Percentiles rank a stretch among this genome's conserved stretches.
These are phyloP conservation scores for Neurospora sp. DNA, from an alignment of 2,329 filamentous ascomycete species.

Conservation along the genomic window DNA sequence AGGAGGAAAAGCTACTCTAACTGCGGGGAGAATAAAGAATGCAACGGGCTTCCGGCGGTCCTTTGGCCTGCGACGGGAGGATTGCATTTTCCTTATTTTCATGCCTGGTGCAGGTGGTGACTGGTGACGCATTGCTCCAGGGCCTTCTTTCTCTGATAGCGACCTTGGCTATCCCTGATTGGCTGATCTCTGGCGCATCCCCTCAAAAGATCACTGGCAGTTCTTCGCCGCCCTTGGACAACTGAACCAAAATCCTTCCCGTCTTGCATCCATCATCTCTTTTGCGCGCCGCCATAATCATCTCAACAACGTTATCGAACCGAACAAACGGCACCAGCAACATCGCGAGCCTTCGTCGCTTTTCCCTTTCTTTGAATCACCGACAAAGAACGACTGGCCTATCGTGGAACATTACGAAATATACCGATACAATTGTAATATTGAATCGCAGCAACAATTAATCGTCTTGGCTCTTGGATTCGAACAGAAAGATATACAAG, in stretches of 20 bases:
- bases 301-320: neutral
- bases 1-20: neutral
- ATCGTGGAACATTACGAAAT: neutral
- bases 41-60: too few species aligned
- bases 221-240: neutral
- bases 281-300: neutral
- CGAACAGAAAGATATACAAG: neutral
- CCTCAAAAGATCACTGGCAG: neutral
- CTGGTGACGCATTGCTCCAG: neutral
- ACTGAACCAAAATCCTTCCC: neutral
- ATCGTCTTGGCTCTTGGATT: neutral
- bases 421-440: neutral
- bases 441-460: constrained; percentile 2
- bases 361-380: neutral
- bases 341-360: neutral
- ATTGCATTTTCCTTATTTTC: too few species aligned
- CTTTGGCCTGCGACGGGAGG: too few species aligned
- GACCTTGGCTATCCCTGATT: neutral
- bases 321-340: neutral
- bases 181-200: neutral
- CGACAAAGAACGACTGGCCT: neutral
- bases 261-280: neutral
- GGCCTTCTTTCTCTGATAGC: neutral
- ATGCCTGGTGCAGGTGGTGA: neutral
- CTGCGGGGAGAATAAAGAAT: neutral